A percentile compares a stretch with the other conserved stretches of the same genome.
These are phyloP conservation scores for Cladophialophora chaetospira DNA, from an alignment of 2,329 filamentous ascomycete species.

Conservation along the genomic window DNA sequence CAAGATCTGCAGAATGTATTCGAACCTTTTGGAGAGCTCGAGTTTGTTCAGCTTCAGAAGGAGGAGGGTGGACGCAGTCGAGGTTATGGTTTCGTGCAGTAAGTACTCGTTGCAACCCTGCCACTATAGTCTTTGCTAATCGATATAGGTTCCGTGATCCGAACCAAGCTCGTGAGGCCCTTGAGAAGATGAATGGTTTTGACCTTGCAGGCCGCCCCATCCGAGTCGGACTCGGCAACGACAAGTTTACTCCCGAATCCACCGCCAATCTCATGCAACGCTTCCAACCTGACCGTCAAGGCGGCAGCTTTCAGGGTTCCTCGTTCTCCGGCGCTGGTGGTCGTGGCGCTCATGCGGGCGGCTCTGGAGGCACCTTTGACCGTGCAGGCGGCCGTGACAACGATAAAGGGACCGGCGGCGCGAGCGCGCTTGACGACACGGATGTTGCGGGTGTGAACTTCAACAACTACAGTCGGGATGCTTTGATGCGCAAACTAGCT, in stretches of 20 bases:
- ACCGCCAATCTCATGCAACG: slow-evolving; percentile 89
- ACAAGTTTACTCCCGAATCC: slow-evolving; percentile 99
- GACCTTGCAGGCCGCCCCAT: slow-evolving; percentile 96
- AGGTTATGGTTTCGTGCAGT: slow-evolving; percentile 99
- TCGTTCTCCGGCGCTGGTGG: slow-evolving; percentile 88
- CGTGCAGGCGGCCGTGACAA: slow-evolving; percentile 84
- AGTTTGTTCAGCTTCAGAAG: slow-evolving; percentile 96
- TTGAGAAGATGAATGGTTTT: slow-evolving; percentile 99
- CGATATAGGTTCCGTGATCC: slow-evolving; percentile 82
- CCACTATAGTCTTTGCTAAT: slow-evolving; percentile 32
- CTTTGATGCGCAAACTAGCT: slow-evolving; percentile 97
- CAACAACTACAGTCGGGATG: slow-evolving; percentile 98
- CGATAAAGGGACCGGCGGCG: slow-evolving; percentile 83
- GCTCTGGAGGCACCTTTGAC: slow-evolving; percentile 73
- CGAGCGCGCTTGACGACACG: slow-evolving; percentile 93
- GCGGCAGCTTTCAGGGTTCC: slow-evolving; percentile 76
- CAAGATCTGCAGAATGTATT: slow-evolving; percentile 94
- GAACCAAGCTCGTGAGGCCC: slow-evolving; percentile 84
- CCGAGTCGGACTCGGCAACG: slow-evolving; percentile 97
- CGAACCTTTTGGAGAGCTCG: slow-evolving; percentile 94
- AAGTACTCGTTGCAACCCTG: slow-evolving; percentile 47
- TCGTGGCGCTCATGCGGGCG: slow-evolving; percentile 79
- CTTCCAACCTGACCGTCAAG: slow-evolving; percentile 73
- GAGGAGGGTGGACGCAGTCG: slow-evolving; percentile 88
- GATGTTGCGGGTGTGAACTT: slow-evolving; percentile 98